phyloP scores from a whole-genome alignment of 805 yeast genomes.

The Candida patagonica region DNA sequence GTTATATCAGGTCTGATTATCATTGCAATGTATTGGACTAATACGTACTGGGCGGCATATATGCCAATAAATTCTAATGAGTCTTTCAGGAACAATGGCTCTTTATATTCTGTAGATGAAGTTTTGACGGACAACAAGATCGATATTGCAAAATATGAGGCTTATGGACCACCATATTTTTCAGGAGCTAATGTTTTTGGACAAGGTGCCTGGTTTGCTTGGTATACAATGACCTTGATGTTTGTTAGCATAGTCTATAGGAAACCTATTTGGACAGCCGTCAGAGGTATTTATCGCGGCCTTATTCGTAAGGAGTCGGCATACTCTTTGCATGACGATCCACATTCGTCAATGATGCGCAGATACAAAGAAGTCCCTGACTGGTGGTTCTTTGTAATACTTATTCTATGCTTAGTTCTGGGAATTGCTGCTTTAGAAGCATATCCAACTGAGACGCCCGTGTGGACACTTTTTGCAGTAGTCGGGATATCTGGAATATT shows the following conservation, averaged over 20 bases:
- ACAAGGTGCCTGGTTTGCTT: constrained; percentile 48
- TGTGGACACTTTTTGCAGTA: constrained; percentile 53
- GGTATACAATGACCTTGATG: constrained; percentile 46
- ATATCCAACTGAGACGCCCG: constrained; percentile 20
- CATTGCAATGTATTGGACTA: constrained; percentile 44
- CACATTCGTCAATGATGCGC: constrained; percentile 14
- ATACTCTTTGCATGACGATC: constrained; percentile 8
- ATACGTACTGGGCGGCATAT: constrained; percentile 51
- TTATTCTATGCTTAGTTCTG: constrained; percentile 32
- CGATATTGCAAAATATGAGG: constrained; percentile 39
- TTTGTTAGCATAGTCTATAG: constrained; percentile 24
- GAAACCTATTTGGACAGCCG: constrained; percentile 9
- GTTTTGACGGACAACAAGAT: constrained; percentile 38
- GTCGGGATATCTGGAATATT: constrained; percentile 45
- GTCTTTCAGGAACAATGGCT: constrained; percentile 1
- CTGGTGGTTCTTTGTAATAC: constrained; percentile 52
- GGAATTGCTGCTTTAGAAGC: constrained; percentile 16
- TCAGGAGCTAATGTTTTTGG: constrained; percentile 37
- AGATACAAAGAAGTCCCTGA: constrained; percentile 61
- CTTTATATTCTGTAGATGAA: constrained; percentile 36
- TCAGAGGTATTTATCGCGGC: constrained; percentile 12
- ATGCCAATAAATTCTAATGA: constrained; percentile 42
- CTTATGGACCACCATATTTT: constrained; percentile 62
- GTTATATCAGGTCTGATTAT: constrained; percentile 39
- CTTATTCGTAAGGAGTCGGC: constrained; percentile 4